Conservation (phyloP, 371 early-diverging fungal genomes). For the Conidiobolus incongruus region DNA sequence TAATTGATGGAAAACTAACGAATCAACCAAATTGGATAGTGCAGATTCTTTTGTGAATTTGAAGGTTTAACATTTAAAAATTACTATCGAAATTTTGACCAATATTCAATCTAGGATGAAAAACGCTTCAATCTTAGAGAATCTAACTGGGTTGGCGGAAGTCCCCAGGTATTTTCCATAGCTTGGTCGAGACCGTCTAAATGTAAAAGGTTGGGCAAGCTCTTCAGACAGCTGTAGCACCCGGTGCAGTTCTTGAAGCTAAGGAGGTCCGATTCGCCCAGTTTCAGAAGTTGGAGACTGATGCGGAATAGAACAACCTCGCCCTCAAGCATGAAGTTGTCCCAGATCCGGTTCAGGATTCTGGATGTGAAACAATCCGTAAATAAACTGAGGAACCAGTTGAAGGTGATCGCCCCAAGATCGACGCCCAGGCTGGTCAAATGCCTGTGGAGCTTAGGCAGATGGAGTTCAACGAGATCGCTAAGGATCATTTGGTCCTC, state of each 20-base stretch:
- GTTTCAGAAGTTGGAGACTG: slow-evolving; percentile 12
- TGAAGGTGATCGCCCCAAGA: slow-evolving; percentile 14
- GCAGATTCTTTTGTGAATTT: too few relatives aligned
- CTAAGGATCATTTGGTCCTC: slow-evolving; percentile 14
- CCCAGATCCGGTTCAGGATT: slow-evolving; percentile 14
- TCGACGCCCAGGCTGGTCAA: slow-evolving; percentile 12
- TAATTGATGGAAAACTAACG: too few relatives aligned
- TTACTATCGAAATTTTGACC: too few relatives aligned
- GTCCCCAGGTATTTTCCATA: too few relatives aligned
- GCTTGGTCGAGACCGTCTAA: too few relatives aligned
- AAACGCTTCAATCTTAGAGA: too few relatives aligned
- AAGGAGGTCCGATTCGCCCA: slow-evolving; percentile 14
- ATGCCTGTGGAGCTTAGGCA: slow-evolving; percentile 10
- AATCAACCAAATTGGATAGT: too few relatives aligned
- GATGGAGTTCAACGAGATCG: slow-evolving; percentile 10
- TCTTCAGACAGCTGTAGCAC: slow-evolving; percentile 15
- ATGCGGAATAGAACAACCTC: slow-evolving; percentile 11
- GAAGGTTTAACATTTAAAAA: too few relatives aligned
- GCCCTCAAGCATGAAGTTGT: slow-evolving; percentile 13
- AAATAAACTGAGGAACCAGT: slow-evolving; percentile 16
- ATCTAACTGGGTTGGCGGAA: too few relatives aligned
- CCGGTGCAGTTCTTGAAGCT: slow-evolving; percentile 14
- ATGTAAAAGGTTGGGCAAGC: neutral
- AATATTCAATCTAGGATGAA: too few relatives aligned
- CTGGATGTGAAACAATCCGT: slow-evolving; percentile 11